A percentile compares a stretch with the other conserved stretches of the same genome.
Evolutionary conservation across 176 grass and related monocot genomes (phyloP).

Genomic region (Raddia guianensis): DNA sequence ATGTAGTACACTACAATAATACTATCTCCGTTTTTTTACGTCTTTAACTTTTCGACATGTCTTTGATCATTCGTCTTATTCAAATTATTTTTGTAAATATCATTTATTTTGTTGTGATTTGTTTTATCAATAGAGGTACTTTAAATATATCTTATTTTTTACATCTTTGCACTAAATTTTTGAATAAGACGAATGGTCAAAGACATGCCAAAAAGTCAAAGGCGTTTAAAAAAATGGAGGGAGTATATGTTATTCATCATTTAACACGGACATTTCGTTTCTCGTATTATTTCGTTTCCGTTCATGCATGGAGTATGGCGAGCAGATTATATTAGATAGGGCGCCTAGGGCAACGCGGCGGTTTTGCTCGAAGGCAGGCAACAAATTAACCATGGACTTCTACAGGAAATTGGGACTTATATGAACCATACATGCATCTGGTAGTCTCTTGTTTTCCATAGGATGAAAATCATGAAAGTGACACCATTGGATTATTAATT

Average conservation of each 20-base stretch:
- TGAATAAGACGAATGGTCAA: too few relatives aligned
- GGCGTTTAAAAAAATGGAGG: too few relatives aligned
- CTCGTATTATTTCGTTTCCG: not conserved
- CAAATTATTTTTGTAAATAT: too few relatives aligned
- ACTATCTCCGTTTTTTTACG: not conserved
- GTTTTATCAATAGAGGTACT: too few relatives aligned
- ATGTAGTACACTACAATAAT: not conserved
- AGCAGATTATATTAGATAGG: not conserved
- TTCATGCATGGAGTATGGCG: not conserved
- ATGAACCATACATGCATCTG: not conserved
- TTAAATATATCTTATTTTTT: too few relatives aligned
- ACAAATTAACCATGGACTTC: constrained; percentile 29
- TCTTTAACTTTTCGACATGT: too few relatives aligned
- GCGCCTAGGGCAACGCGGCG: not conserved
- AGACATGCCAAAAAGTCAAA: too few relatives aligned
- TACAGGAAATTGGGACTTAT: not conserved
- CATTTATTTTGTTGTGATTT: too few relatives aligned
- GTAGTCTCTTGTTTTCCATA: constrained; percentile 2
- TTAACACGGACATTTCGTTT: not conserved
- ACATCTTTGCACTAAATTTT: too few relatives aligned
- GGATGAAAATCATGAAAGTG: constrained; percentile 44
- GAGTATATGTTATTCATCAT: not conserved
- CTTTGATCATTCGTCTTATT: too few relatives aligned
- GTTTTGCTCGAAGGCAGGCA: constrained; percentile 29
- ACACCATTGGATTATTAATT: constrained; percentile 46